phyloP scores from a whole-genome alignment of 345 rosid genomes.

The Acer negundo region DNA sequence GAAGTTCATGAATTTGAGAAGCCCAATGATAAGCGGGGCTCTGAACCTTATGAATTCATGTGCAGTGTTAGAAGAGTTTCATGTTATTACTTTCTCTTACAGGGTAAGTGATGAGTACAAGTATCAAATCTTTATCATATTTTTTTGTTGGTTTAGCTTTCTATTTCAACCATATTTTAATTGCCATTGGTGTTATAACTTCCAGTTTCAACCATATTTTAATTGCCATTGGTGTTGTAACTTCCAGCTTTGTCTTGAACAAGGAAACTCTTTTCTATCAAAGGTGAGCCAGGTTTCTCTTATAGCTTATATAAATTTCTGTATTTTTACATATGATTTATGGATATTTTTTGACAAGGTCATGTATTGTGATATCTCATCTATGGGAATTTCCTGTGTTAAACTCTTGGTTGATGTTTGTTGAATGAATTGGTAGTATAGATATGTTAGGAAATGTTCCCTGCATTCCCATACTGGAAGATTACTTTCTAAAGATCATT shows the following conservation, averaged over 20 bases:
- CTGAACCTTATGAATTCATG: conserved; percentile 90
- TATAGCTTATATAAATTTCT: conserved; percentile 2
- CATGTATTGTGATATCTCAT: neutral
- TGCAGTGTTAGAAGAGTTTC: conserved; percentile 72
- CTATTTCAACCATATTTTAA: conserved; percentile 15
- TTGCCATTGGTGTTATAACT: conserved; percentile 16
- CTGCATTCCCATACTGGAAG: neutral
- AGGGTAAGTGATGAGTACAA: conserved; percentile 97
- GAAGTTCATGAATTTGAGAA: conserved; percentile 82
- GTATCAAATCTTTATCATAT: conserved; percentile 29
- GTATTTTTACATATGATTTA: neutral
- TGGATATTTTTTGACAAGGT: conserved; percentile 3
- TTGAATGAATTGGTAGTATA: neutral
- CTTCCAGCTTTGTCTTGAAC: conserved; percentile 75
- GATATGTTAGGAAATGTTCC: neutral
- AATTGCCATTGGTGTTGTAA: conserved; percentile 15
- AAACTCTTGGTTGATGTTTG: conserved; percentile 4
- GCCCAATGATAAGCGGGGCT: conserved; percentile 88
- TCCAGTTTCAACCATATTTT: conserved; percentile 32
- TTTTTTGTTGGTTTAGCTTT: conserved; percentile 11
- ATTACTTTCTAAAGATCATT: neutral
- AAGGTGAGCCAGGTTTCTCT: conserved; percentile 64
- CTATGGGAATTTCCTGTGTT: neutral
- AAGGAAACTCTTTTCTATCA: conserved; percentile 57
- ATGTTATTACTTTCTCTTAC: conserved; percentile 69